phyloP scores from a whole-genome alignment of 129 eudicot genomes.

The Logfia minima region DNA sequence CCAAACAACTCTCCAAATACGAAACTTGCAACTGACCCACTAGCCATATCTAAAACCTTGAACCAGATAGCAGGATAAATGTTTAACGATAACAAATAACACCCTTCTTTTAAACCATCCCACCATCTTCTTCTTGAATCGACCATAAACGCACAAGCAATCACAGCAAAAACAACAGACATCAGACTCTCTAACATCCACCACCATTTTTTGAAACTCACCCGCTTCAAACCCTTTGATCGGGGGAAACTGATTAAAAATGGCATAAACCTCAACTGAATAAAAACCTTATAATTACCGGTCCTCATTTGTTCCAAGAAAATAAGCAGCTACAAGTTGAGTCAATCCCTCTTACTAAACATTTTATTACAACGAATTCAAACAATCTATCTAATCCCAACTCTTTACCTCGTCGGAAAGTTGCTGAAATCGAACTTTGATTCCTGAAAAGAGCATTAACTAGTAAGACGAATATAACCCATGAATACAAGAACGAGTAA shows the following conservation, averaged over 20 bases:
- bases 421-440: conserved; percentile 36
- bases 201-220: background rate
- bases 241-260: background rate
- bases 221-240: background rate
- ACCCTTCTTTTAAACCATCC: too few relatives aligned
- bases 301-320: too few relatives aligned
- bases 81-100: too few relatives aligned
- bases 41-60: too few relatives aligned
- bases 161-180: too few relatives aligned
- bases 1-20: too few relatives aligned
- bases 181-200: too few relatives aligned
- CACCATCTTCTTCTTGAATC: too few relatives aligned
- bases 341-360: conserved; percentile 43
- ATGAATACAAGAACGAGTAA: conserved; percentile 62
- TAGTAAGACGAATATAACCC: conserved; percentile 67
- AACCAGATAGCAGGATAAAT: too few relatives aligned
- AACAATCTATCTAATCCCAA: conserved; percentile 47
- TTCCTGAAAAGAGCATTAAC: conserved; percentile 52
- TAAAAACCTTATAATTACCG: background rate
- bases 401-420: conserved; percentile 45
- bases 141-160: too few relatives aligned
- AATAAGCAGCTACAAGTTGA: too few relatives aligned
- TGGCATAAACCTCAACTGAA: background rate
- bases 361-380: conserved; percentile 50
- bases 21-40: too few relatives aligned